Evolutionary conservation across 305 asterid genomes (phyloP).

Genomic region (Caryopteris hybrid): DNA sequence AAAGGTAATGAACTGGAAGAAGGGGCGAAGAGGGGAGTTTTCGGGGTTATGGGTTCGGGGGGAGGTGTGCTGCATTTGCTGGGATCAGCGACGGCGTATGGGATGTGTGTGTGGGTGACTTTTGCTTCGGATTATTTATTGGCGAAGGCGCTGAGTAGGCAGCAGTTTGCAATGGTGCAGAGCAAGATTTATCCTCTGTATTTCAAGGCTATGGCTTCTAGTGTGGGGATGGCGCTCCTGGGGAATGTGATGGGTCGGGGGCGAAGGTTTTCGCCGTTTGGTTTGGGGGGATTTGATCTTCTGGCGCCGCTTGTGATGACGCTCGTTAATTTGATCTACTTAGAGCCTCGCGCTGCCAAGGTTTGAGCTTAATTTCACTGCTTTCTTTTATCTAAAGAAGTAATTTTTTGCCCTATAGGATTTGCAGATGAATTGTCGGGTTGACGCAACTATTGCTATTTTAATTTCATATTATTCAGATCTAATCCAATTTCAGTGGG

Average conservation of each 20-base stretch:
- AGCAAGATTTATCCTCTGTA: conserved; percentile 53
- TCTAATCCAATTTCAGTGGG: too few relatives aligned
- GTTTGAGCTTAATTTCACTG: conserved; percentile 5
- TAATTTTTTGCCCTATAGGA: too few relatives aligned
- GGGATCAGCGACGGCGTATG: conserved; percentile 44
- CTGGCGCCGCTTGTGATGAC: conserved; percentile 21
- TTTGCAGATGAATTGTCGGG: too few relatives aligned
- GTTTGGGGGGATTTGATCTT: conserved; percentile 28
- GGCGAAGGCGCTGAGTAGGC: conserved; percentile 42
- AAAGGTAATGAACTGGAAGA: background rate
- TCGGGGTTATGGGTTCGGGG: conserved; percentile 3
- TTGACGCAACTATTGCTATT: too few relatives aligned
- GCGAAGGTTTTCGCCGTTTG: background rate
- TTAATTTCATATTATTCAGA: too few relatives aligned
- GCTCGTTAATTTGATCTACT: conserved; percentile 30
- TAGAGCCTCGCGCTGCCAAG: conserved; percentile 60
- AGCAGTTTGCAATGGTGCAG: conserved; percentile 47
- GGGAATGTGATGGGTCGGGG: conserved; percentile 30
- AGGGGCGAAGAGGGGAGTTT: background rate
- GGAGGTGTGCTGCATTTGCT: conserved; percentile 33
- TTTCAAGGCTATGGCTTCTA: conserved; percentile 46
- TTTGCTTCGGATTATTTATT: conserved; percentile 42
- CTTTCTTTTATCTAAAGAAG: too few relatives aligned
- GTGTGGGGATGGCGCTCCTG: conserved; percentile 32
- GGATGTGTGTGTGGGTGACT: conserved; percentile 54